Base-by-base conservation (phyloP, 495 filamentous ascomycete species). In the Penicillium odoratum region DNA sequence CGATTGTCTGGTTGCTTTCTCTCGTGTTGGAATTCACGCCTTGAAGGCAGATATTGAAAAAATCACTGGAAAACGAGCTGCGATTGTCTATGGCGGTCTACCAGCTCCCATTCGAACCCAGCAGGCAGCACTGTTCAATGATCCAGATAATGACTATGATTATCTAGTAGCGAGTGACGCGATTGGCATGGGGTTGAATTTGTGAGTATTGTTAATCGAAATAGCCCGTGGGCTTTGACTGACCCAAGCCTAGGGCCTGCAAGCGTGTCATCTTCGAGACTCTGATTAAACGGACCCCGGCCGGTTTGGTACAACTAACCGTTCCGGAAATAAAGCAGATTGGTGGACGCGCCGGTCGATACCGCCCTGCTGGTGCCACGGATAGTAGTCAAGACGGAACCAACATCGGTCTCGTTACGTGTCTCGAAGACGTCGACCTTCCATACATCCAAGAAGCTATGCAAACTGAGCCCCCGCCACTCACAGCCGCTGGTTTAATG, bases 111-210 rank as follows among this genome's bases (percentile, higher is more conserved):
- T 91, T 45, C 83, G 95, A 55, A 91, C 89, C 10, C 86, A 92
- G 65, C 94, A 99, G 74, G 94, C 94, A 7, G 81, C 79, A 26
- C 81, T 97, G 3, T 98, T 98, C 78, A 98, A 98, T 63, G 90
- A 97, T 60, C 91, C 89, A 0, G 75, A 94, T 66, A 98, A 90
- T 71, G 93, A 96, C 38, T 99, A 97, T 69, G 92, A 99, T 62
- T 92, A 87, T 59, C 78, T 99, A 5, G 91, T 93, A 28, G 94
- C 94, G 15, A 97, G 92, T 62, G 94, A 99, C 70, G 94, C 94
- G 25, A 91, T 99, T 60, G 94, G 94, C 25, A 99, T 99, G 94
- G 94, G 94, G 1, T 74, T 99, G 31, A 99, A 99, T 71, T 67
- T 99, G 75, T 89, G 67, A 76, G 78, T 77, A 29, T 9, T 54